phyloP scores from a whole-genome alignment of 2,329 filamentous ascomycete species.

The Rutstroemia sydowiana region DNA sequence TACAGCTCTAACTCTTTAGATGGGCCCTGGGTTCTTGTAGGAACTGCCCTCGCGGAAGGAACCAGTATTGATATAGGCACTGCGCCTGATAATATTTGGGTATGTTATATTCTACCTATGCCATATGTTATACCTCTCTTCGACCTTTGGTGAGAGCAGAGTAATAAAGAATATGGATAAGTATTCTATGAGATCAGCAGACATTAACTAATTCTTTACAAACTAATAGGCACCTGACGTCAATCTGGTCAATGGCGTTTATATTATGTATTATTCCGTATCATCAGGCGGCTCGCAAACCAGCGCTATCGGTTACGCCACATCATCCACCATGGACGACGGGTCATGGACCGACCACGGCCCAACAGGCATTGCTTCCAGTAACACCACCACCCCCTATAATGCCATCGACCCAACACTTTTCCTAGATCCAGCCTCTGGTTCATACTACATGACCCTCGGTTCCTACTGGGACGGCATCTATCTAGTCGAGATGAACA shows the following conservation, averaged over 20 bases:
- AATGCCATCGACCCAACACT: neutral
- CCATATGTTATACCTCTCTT: too few species aligned
- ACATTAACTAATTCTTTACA: neutral
- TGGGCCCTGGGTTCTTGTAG: neutral
- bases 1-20: neutral
- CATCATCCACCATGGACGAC: neutral
- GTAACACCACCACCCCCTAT: neutral
- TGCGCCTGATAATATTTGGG: neutral
- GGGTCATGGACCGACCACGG: neutral
- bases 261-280: neutral
- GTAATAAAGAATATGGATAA: too few species aligned
- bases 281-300: neutral
- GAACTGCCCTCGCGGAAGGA: neutral
- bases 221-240: neutral
- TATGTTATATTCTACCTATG: neutral
- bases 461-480: neutral
- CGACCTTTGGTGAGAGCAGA: too few species aligned
- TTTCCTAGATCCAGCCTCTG: neutral
- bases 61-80: neutral
- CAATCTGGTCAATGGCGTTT: neutral
- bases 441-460: neutral
- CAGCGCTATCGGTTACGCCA: neutral
- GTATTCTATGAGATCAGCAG: neutral
- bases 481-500: neutral
- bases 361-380: neutral